Evolutionary conservation across 352 stramenopile genomes (phyloP).

Genomic region (Aphanomyces euteiches): DNA sequence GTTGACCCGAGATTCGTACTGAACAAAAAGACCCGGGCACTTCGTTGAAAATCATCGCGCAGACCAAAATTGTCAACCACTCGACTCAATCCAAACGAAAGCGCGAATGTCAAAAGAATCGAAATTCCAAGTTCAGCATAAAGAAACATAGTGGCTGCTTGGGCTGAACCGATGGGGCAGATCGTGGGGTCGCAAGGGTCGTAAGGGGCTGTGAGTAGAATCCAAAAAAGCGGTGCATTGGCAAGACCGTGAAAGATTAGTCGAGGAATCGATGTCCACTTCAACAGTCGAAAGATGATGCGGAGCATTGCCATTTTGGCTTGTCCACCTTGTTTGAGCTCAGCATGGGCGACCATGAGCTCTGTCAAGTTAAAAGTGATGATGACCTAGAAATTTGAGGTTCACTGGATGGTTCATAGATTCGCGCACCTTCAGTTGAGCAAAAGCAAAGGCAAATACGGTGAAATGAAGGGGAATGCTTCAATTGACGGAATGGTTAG

Average conservation of each 20-base stretch:
- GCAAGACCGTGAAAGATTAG: not conserved
- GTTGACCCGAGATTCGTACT: not conserved
- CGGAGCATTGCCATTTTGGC: not conserved
- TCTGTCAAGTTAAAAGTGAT: constrained; percentile 23
- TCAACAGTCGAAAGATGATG: not conserved
- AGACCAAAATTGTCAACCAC: constrained; percentile 28
- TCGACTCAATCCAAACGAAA: constrained; percentile 4
- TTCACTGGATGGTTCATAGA: not conserved
- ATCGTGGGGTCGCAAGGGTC: not conserved
- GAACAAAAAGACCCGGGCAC: constrained; percentile 5
- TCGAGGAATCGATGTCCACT: not conserved
- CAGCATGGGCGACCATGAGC: not conserved
- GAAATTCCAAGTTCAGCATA: not conserved
- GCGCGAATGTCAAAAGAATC: not conserved
- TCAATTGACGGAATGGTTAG: not conserved
- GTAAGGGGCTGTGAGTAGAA: constrained; percentile 7
- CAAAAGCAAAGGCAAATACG: not conserved
- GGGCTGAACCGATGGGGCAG: not conserved
- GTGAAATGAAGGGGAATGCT: not conserved
- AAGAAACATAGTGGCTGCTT: not conserved
- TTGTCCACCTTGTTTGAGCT: not conserved
- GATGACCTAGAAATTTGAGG: constrained; percentile 3
- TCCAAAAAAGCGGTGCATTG: not conserved
- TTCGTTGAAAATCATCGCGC: constrained; percentile 2
- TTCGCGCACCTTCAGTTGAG: not conserved